Evolutionary conservation across 1,139 yeast species (phyloP), one percentile per base, ranked within the genome.

Genomic region (Spencermartinsiella ligniputridi): DNA sequence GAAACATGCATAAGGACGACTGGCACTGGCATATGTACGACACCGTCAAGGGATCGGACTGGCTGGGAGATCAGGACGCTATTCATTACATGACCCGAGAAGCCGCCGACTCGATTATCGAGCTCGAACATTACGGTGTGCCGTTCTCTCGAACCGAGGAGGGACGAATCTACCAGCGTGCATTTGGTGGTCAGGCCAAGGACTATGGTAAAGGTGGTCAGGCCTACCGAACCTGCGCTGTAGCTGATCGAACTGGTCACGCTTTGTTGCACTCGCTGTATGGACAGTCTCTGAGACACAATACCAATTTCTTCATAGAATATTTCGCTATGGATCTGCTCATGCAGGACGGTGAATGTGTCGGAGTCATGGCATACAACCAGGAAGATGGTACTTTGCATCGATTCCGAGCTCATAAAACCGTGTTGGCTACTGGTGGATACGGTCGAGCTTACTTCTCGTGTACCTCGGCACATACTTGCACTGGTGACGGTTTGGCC

Each of bases 1-100:
- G 95, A 56, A 92, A 92, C 76, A 90, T 92, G 96, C 97, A 94
- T 74, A 76, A 79, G 57, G 98, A 92, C 69, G 92, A 90, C 74
- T 92, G 98, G 98, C 94, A 87, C 69, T 92, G 98, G 97, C 98
- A 92, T 71, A 90, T 92, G 96, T 90, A 90, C 71, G 98, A 92
- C 66, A 92, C 98, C 62, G 98, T 92, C 61, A 92, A 92, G 74
- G 98, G 98, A 54, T 89, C 97, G n/a, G 98, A 92, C 73, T 92
- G 98, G 98, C 80, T 92, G 53, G 98, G 98, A 61, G 98, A 92
- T 72, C 98, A 92, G 73, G 98, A 92, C 65, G 96, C 98, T 46
- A 92, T 92, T 66, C 97, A 92, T 71, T 92, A 92, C 74, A 92
- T 92, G 98, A 90, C 98, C 52, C 83, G 90, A 68, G 97, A 92